Base-by-base conservation (phyloP, 2,329 filamentous ascomycete species). In the Ceratocystis diversiconidia region DNA sequence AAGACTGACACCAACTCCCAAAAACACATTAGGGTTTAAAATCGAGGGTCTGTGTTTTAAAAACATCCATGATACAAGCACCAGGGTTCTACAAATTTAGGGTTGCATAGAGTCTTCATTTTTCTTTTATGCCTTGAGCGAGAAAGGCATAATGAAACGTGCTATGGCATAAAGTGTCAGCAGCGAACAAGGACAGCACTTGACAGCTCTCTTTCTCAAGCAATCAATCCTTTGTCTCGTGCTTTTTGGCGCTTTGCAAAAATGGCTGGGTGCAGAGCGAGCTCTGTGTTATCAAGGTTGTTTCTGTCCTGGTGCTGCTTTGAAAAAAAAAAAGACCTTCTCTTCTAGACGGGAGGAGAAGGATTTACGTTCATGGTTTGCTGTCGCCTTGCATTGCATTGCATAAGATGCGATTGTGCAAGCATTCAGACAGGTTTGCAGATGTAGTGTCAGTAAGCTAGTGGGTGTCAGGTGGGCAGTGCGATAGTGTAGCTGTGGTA, bases 91-190 rank as follows among this genome's bases (percentile, higher is more conserved):
- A 12, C 36, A 41, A 10, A 25, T 59, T 59, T 59, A 59, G 55
- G 55, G 55, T 59, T 59, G 55, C 32, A 59, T 59, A 32, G 17
- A 41, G 36, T 41, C 10, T 41, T 41, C 3, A 12, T 41, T 41
- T 41, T 41, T 41, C 36, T 36, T 41, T 41, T 41, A 41, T 41
- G 36, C 36, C 36, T 41, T 41, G 36, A 15, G 32, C 32, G 32
- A 36, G 36, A 3, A 50, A 50, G 46, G 46, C 46, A 50, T 50
- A 50, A 50, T n/a, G 22, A 50, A 50, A n/a, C 36, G 12, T 19
- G 46, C 46, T 22, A 25, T 59, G 55, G 55, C 55, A 59, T 59
- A 59, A 59, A 59, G 28, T 59, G 55, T 59, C 55, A 59, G n/a
- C 10, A 41, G 36, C 36, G 36, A 41, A 41, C 36, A 12, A 41